Percentiles rank a stretch among this genome's conserved stretches.
Conservation (phyloP, 2,329 filamentous ascomycete species). For the Fusarium virguliforme region DNA sequence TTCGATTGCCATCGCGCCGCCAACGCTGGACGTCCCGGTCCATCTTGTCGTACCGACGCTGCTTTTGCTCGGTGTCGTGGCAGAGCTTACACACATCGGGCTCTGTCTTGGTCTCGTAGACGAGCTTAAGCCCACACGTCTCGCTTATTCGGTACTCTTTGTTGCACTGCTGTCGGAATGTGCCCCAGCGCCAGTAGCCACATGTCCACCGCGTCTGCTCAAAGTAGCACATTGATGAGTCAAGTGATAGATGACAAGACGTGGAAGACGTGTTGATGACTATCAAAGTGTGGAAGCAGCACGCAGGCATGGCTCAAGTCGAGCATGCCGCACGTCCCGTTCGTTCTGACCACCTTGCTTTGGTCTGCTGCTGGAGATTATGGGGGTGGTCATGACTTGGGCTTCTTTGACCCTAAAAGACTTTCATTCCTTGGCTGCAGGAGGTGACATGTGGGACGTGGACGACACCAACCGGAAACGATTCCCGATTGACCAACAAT, state of each 20-base stretch:
- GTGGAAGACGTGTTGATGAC: not conserved
- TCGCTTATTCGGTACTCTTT: conserved; percentile 96
- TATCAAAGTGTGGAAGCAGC: not conserved
- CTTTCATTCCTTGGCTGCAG: not conserved
- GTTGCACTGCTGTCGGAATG: conserved; percentile 92
- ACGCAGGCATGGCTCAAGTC: not conserved
- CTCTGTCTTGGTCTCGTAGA: conserved; percentile 80
- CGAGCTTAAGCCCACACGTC: conserved; percentile 93
- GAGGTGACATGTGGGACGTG: too few relatives aligned
- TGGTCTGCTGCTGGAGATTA: not conserved
- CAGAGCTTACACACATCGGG: conserved; percentile 84
- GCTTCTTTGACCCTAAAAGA: too few relatives aligned
- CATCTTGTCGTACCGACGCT: conserved; percentile 82
- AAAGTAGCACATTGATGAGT: conserved; percentile 89
- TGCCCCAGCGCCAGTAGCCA: conserved; percentile 94
- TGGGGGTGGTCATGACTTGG: too few relatives aligned
- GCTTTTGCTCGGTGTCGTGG: conserved; percentile 90
- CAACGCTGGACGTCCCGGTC: conserved; percentile 82
- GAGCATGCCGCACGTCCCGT: not conserved
- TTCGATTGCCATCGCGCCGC: conserved; percentile 81
- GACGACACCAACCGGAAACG: too few relatives aligned
- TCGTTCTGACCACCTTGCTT: not conserved
- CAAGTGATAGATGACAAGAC: not conserved
- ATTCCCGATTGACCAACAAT: too few relatives aligned
- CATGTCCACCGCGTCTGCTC: conserved; percentile 89